Base-by-base conservation (phyloP, 768 basidiomycete genomes). In the Leucocoprinus birnbaumii region DNA sequence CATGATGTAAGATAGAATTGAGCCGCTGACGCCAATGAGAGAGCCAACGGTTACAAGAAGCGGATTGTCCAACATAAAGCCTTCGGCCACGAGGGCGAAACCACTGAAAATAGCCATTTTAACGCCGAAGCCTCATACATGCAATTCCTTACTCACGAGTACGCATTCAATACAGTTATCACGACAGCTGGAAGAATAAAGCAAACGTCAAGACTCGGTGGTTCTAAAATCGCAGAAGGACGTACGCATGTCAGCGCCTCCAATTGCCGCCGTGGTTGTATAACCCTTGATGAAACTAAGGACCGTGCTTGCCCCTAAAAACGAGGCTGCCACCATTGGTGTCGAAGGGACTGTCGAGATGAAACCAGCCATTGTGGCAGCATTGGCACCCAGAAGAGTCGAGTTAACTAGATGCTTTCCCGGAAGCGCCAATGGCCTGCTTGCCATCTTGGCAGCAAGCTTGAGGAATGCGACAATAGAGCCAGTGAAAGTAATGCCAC, bases 1-100 rank as follows among this genome's bases (percentile, higher is more conserved):
- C 92, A 94, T 94, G 65, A 94, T 93, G 62, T 94, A 94, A 10
- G 90, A 92, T 47, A 94, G 79, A 64, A 94, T 94, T 13, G 89
- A 91, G 46, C 92, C 92, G 68, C 88, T 90, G 65, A 94, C 92
- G 37, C 91, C 92, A 56, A 94, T 94, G 46, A 94, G 71, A 19
- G 91, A 87, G 14, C 92, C 92, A 34, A 94, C 82, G 0, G 89
- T 89, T 1, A 89, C 90, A 43, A 94, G 71, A 10, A 94, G 76
- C 14, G 90, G 82, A 64, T 94, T 93, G 62, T 94, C 89, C 59
- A 94, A 68, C 92, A 94, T 94, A 64, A 94, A 91, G 6, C 91
- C 92, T 77, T 94, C 92, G 2, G 92, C 92, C 16, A 94, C 91
- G 10, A 94, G 82, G 16, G 92, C 92, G 61, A 94, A 92, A 19